Conservation (phyloP, 768 basidiomycete species). For the Candolleomyces aberdarensis region DNA sequence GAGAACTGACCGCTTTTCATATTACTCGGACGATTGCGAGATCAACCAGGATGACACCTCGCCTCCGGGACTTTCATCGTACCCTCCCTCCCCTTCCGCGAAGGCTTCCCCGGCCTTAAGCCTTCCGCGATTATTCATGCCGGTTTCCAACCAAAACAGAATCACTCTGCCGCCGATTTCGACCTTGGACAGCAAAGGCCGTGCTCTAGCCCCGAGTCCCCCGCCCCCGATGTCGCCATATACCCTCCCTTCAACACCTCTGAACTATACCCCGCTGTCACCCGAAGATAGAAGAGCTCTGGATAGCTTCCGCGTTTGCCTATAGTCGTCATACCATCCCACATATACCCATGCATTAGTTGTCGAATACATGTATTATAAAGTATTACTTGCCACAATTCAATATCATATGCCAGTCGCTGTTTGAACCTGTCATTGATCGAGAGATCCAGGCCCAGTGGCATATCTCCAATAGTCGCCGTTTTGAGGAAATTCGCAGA, state of each 20-base stretch:
- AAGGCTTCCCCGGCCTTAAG: constrained; percentile 8
- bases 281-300: constrained; percentile 59
- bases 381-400: background rate
- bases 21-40: constrained; percentile 46
- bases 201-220: constrained; percentile 9
- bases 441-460: background rate
- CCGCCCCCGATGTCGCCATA: constrained; percentile 19
- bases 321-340: constrained; percentile 1
- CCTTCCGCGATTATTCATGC: constrained; percentile 11
- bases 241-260: constrained; percentile 16
- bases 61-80: constrained; percentile 17
- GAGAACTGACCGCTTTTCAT: constrained; percentile 40
- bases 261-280: constrained; percentile 40
- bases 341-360: background rate
- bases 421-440: background rate
- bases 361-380: background rate
- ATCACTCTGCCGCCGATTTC: constrained; percentile 26
- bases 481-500: background rate
- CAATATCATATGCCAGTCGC: background rate
- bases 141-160: constrained; percentile 7
- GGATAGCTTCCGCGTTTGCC: constrained; percentile 49
- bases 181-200: constrained; percentile 18
- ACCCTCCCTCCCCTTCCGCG: background rate
- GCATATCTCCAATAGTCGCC: background rate
- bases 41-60: constrained; percentile 28